Base-by-base conservation (phyloP, 1,284 basidiomycete genomes). In the Cryptococcus wingfieldii region DNA sequence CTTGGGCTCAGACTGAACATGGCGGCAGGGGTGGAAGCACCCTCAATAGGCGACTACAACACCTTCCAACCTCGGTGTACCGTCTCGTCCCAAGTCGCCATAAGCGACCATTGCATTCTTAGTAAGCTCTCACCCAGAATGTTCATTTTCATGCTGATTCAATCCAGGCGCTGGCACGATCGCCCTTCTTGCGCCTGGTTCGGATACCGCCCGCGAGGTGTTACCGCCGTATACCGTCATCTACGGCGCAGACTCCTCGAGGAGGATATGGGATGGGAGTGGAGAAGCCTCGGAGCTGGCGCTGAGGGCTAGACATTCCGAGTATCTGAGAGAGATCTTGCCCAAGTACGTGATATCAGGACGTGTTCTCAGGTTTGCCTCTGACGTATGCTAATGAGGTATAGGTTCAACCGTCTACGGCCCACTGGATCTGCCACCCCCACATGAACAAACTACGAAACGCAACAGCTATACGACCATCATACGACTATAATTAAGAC, bases 271-370 rank as follows among this genome's bases (percentile, higher is more conserved):
- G 90, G 92, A 88, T 66, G 90, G 90, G 4, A 82, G 87, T 61
- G 91, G 90, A 2, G 85, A 86, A 62, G 80, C 86, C 1, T 90
- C 94, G 70, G 91, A 92, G 68, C 82, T 82, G 41, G 90, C 90
- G 65, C 74, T 96, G 54, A 81, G 91, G 55, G 79, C 83, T 39
- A 97, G 96, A 71, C 92, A 97, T 67, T 84, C 86, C 4, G 90
- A 94, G 62, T 97, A 95, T 75, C 79, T 98, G 46, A 79, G 86
- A 46, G 92, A 96, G 69, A 89, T 91, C 83, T 69, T 93, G 48
- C 90, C 90, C 51, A 93, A 91, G 79, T 92, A 48, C 56, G 72
- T 18, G 39, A 14, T 48, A 13, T 23, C 23, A 23, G 23, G 23
- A 23, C 5, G 31, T 27, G 8, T 42, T 47, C 43, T 46, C 19